phyloP scores from a whole-genome alignment of 2,329 filamentous ascomycete genomes.

The Dothistroma septosporum region DNA sequence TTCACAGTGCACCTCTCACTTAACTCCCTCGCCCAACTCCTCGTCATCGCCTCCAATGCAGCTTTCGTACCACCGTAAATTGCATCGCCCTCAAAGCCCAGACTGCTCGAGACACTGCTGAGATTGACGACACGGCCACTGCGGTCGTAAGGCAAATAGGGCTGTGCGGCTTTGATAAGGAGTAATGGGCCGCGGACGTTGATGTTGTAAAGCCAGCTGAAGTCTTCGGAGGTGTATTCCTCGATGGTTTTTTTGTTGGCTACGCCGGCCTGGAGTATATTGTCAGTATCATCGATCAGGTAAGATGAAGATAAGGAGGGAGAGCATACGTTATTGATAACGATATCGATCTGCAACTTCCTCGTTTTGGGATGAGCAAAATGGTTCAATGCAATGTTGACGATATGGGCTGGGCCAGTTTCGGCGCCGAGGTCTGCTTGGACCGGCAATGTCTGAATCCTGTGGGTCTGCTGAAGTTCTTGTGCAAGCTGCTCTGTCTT shows the following conservation, averaged over 20 bases:
- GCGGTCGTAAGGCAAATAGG: conserved; percentile 65
- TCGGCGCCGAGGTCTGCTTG: conserved; percentile 68
- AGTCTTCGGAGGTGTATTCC: conserved; percentile 61
- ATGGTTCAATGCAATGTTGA: conserved; percentile 56
- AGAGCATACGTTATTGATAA: conserved; percentile 66
- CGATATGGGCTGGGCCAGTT: conserved; percentile 56
- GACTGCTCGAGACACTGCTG: conserved; percentile 54
- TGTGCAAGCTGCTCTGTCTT: conserved; percentile 52
- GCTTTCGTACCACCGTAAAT: conserved; percentile 65
- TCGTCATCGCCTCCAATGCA: conserved; percentile 65
- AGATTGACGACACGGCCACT: conserved; percentile 62
- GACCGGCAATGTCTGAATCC: conserved; percentile 57
- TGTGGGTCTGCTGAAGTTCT: conserved; percentile 54
- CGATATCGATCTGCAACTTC: conserved; percentile 69
- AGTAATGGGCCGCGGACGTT: conserved; percentile 80
- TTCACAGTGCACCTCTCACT: conserved; percentile 61
- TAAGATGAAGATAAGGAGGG: background rate
- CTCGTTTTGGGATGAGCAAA: conserved; percentile 53
- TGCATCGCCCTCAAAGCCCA: conserved; percentile 56
- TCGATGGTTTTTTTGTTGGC: conserved; percentile 60
- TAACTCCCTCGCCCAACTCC: conserved; percentile 62
- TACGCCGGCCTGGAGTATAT: conserved; percentile 54
- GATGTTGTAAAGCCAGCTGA: conserved; percentile 67
- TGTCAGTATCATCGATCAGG: background rate
- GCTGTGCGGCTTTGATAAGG: conserved; percentile 67